Evolutionary conservation across 2,329 filamentous ascomycete genomes (phyloP), one percentile per base, ranked within the genome.

Genomic region (Leptodontidium sp.): DNA sequence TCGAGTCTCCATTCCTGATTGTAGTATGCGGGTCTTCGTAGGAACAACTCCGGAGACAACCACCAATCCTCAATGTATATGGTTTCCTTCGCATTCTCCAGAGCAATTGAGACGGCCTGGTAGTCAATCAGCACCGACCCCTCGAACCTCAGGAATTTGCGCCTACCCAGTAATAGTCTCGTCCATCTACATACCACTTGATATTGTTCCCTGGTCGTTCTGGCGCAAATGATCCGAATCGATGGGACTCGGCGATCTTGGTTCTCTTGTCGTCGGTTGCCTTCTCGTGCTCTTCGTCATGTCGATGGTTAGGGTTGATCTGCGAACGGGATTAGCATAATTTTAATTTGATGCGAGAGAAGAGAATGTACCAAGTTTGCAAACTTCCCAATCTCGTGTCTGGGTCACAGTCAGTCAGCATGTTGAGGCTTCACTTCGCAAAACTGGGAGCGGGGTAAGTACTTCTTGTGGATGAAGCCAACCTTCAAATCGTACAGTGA

Each of bases 41-140:
- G 81, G 81, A 95, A 97, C 71, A 96, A 81, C 80, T 96, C 93
- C 0, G 93, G 96, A 3, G 93, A 97, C 15, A 98, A 83, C 96
- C 96, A 98, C 96, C 95, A 99, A 77, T 98, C 96, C 69, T 86
- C 91, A 73, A 99, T 97, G 80, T 98, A 99, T 75, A 99, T 98
- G 57, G 91, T 91, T 81, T 98, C 95, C 77, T 92, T 92, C 47
- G 96, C 96, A 69, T 90, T 86, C 72, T 98, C 94, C n/a, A 98
- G 85, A 0, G 94, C 95, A 43, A 91, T 89, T 0, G 94, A 97
- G 12, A 99, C 94, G 21, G 96, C 91, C 78, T 82, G 49, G n/a
- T 1, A 53, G n/a, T 38, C 4, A 43, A 59, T 65, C 38, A 65
- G 40, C 12, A 45, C 11, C 26, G 55, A 17, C 9, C 40, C 15